Percentiles rank a stretch among this genome's conserved stretches.
These are phyloP conservation scores for Papilionanthe hybrid DNA, from an alignment of 116 monocot genomes.

Conservation along the genomic window DNA sequence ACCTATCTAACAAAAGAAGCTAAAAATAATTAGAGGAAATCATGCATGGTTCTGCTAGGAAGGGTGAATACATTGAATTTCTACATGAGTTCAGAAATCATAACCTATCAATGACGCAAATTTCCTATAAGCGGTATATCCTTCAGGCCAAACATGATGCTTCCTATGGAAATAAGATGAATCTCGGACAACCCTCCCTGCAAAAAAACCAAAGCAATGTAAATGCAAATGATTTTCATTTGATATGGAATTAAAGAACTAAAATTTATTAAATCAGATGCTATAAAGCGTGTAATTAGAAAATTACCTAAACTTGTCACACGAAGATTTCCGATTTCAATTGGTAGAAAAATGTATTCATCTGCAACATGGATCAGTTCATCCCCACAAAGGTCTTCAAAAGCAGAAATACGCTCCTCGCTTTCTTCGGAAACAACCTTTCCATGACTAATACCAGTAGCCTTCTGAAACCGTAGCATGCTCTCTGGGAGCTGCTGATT, in stretches of 20 bases:
- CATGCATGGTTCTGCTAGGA: constrained; percentile 3
- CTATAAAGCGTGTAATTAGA: neutral
- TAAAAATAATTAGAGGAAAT: constrained; percentile 1
- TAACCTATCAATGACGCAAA: constrained; percentile 81
- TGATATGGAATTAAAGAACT: neutral
- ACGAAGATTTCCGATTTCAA: constrained; percentile 74
- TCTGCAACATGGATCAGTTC: constrained; percentile 15
- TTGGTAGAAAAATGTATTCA: constrained; percentile 35
- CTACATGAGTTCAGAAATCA: neutral
- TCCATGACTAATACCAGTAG: constrained; percentile 21
- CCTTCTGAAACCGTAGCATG: constrained; percentile 65
- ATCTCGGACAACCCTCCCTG: constrained; percentile 76
- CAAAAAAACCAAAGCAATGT: constrained; percentile 6
- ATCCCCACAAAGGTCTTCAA: constrained; percentile 36
- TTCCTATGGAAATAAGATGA: constrained; percentile 77
- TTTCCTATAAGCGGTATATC: constrained; percentile 81
- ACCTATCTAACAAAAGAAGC: neutral
- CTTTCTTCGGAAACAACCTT: constrained; percentile 21
- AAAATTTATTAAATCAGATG: constrained; percentile 1
- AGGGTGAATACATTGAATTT: constrained; percentile 10
- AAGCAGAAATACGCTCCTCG: constrained; percentile 21
- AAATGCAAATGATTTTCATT: neutral
- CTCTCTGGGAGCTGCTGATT: constrained; percentile 77
- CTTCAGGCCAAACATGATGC: constrained; percentile 81
- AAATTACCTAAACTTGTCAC: constrained; percentile 68